Evolutionary conservation across 2,329 filamentous ascomycete genomes (phyloP), one percentile per base, ranked within the genome.

Genomic region (Sporothrix pallida): DNA sequence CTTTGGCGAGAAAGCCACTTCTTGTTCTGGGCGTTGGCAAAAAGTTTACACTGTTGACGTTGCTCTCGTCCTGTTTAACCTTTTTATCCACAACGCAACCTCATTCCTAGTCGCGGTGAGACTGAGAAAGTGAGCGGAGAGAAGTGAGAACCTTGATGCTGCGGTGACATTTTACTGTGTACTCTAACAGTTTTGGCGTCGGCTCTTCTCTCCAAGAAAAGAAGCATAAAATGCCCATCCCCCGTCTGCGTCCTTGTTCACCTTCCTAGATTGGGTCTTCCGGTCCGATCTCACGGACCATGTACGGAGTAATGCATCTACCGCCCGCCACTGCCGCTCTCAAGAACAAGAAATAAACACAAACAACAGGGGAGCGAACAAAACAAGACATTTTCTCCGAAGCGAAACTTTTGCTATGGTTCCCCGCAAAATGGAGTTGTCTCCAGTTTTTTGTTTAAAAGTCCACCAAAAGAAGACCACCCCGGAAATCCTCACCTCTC

Each of bases 371-470:
- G 7, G 10, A 56, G 9, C 9, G 31, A 17, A 50, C 26, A 37
- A 37, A 60, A 60, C 17, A 37, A 26, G 56, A 17, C 56, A 60
- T 60, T 37, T 60, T 37, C 56, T 60, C 56, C 56, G 56, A 60
- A 37, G 17, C 23, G 12, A 15, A 26, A n/a, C n/a, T n/a, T n/a
- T n/a, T n/a, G n/a, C 31, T 3, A 5, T 17, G 17, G 56, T 60
- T 60, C 56, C 56, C 56, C 26, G 56, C 56, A 37, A 37, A 60
- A 60, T 26, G 26, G 56, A 37, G 26, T 60, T 60, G 48, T 50
- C 48, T 17, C 48, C 48, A 17, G 48, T 50, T 50, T 50, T 50
- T 13, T 50, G 46, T 12, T 31, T 5, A 31, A 31, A 31, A 31
- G 31, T 31, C 31, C 31, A 31, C 31, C 31, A 31, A 31, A 31